Evolutionary conservation across 257 asterid genomes (phyloP).

Genomic region (Vinca minor): DNA sequence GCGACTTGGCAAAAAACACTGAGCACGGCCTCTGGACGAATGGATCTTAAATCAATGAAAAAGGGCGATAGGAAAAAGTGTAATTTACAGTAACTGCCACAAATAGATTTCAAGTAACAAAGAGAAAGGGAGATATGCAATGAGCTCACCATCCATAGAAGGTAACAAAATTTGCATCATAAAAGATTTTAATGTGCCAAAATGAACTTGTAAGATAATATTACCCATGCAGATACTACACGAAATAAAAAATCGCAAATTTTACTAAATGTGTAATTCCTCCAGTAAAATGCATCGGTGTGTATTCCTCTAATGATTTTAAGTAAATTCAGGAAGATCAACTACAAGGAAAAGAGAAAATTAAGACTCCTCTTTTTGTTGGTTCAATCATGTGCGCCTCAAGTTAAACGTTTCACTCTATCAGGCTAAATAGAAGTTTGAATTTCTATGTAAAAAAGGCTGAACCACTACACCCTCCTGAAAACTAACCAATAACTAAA

Average conservation of each 20-base stretch:
- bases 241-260: neutral
- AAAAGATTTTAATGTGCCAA: neutral
- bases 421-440: neutral
- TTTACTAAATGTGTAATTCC: neutral
- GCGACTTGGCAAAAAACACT: conserved; percentile 1
- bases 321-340: too few species aligned
- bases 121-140: conserved; percentile 1
- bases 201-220: too few species aligned
- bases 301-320: too few species aligned
- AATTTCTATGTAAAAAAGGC: neutral
- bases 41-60: conserved; percentile 5
- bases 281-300: too few species aligned
- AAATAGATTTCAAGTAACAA: neutral
- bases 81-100: neutral
- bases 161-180: neutral
- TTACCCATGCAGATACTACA: neutral
- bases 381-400: neutral
- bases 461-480: neutral
- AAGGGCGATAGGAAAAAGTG: neutral
- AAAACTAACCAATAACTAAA: neutral
- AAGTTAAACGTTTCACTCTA: neutral
- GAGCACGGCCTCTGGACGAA: conserved; percentile 11
- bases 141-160: neutral
- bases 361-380: neutral
- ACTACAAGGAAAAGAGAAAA: neutral